Base-by-base conservation (phyloP, 2,329 filamentous ascomycete species). In the Catunica adiposa region DNA sequence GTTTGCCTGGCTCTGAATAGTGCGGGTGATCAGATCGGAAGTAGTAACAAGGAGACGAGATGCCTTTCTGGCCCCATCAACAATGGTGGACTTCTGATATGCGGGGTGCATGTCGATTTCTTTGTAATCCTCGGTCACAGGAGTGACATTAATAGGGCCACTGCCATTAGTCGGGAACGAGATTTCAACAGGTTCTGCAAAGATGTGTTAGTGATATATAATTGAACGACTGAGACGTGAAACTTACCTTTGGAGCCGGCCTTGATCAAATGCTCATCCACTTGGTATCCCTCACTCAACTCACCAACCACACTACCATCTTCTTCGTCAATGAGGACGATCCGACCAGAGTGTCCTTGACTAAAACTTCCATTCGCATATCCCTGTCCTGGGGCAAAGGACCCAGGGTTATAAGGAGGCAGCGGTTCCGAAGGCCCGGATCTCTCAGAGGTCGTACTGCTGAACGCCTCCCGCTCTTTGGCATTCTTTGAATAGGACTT, bases 221-320 rank as follows among this genome's bases (percentile, higher is more conserved):
- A 29, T 26, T 14, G 22, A 44, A 46, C 3, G 26, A 34, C 8
- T 6, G 47, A 34, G 8, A 23, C 17, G 17, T 17, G 38, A 25
- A 50, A 42, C 25, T 17, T 64, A 94, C 89, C 86, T 76, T 98
- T 97, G 3, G 86, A 90, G n/a, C 92, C 92, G 15, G 84, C 82
- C 65, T 84, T 80, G 60, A 98, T 75, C 53, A 75, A 76, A 26
- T 79, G 73, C 61, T 89, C 80, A 64, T 96, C 89, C 15, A 90
- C 74, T 17, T 95, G 77, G 64, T 87, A 90, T 17, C 83, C 84
- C 57, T 90, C 84, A 57, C 84, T 81, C 59, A 98, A 72, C 70
- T 98, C 90, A 48, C 92, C 92, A 26, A 98, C 86, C 7, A 98
- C 86, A 62, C 87, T 94, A 54, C 92, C 92, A 69, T 98, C 86